Percentiles rank a stretch among this genome's conserved stretches.
phyloP scores from a whole-genome alignment of 768 basidiomycete genomes.

The Leucosporidium creatinivorum region DNA sequence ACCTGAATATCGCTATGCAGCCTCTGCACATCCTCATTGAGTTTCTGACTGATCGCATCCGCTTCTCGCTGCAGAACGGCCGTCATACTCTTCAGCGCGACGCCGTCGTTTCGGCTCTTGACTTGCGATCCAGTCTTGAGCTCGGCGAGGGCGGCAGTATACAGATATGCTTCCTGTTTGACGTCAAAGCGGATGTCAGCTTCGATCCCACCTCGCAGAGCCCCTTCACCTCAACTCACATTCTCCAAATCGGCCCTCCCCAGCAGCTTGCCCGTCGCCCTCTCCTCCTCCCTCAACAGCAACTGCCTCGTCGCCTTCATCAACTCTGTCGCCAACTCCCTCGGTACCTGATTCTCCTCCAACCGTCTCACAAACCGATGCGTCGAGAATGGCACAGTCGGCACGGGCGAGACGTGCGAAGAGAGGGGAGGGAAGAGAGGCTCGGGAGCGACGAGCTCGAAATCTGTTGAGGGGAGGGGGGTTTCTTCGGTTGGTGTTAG shows the following conservation, averaged over 20 bases:
- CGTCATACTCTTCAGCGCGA: slow-evolving; percentile 68
- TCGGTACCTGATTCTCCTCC: slow-evolving; percentile 37
- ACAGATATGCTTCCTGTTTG: slow-evolving; percentile 82
- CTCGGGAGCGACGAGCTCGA: neutral
- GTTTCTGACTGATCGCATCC: slow-evolving; percentile 73
- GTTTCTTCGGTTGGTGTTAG: too few relatives aligned
- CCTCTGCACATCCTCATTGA: slow-evolving; percentile 84
- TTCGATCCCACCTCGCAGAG: neutral
- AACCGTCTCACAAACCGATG: slow-evolving; percentile 44
- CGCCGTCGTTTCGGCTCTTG: slow-evolving; percentile 72
- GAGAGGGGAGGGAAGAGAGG: slow-evolving; percentile 15
- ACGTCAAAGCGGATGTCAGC: neutral
- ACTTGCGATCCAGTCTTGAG: slow-evolving; percentile 76
- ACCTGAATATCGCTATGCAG: slow-evolving; percentile 66
- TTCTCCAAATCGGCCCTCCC: slow-evolving; percentile 46
- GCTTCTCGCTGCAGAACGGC: slow-evolving; percentile 76
- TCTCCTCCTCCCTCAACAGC: slow-evolving; percentile 38
- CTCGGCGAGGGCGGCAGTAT: slow-evolving; percentile 86
- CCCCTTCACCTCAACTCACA: slow-evolving; percentile 33
- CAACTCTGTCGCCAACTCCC: slow-evolving; percentile 36
- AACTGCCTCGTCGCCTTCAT: slow-evolving; percentile 42
- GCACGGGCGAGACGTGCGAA: slow-evolving; percentile 17
- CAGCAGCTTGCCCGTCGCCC: slow-evolving; percentile 38
- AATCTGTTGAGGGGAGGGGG: too few relatives aligned
- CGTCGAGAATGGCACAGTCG: slow-evolving; percentile 43